Percentiles rank a stretch among this genome's conserved stretches.
Evolutionary conservation across 371 early-diverging fungal genomes (phyloP).

Genomic region (Smittium mucronatum): DNA sequence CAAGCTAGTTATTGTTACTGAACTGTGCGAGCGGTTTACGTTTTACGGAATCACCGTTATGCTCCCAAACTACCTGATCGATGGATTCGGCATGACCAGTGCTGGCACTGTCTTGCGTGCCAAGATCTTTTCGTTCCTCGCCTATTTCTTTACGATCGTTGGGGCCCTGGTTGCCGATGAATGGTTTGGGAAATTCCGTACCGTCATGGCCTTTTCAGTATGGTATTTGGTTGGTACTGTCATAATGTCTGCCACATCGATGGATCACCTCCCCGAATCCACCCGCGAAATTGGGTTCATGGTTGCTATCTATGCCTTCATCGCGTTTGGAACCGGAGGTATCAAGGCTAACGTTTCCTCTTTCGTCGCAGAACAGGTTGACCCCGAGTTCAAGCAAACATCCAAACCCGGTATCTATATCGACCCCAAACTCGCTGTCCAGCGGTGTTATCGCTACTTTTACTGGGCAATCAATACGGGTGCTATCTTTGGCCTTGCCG

Average conservation of each 20-base stretch:
- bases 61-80: constrained; percentile 40
- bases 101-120: constrained; percentile 13
- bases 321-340: constrained; percentile 80
- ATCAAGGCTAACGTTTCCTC: constrained; percentile 70
- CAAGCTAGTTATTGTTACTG: constrained; percentile 48
- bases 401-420: constrained; percentile 40
- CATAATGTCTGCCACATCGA: constrained; percentile 44
- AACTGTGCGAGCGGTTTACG: constrained; percentile 65
- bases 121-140: constrained; percentile 69
- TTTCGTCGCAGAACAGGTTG: constrained; percentile 60
- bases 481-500: constrained; percentile 33
- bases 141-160: constrained; percentile 67
- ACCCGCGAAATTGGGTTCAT: constrained; percentile 16
- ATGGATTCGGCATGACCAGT: neutral
- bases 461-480: constrained; percentile 81
- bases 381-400: constrained; percentile 16
- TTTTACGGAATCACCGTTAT: constrained; percentile 52
- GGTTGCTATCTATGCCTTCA: constrained; percentile 49
- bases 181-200: constrained; percentile 68
- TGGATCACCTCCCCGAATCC: constrained; percentile 46
- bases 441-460: constrained; percentile 57
- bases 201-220: constrained; percentile 51
- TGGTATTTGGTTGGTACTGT: constrained; percentile 57
- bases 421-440: constrained; percentile 45
- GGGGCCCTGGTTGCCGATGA: constrained; percentile 73